These are phyloP conservation scores for Lactifluus rugatus DNA, from an alignment of 768 basidiomycete species.

Conservation along the genomic window DNA sequence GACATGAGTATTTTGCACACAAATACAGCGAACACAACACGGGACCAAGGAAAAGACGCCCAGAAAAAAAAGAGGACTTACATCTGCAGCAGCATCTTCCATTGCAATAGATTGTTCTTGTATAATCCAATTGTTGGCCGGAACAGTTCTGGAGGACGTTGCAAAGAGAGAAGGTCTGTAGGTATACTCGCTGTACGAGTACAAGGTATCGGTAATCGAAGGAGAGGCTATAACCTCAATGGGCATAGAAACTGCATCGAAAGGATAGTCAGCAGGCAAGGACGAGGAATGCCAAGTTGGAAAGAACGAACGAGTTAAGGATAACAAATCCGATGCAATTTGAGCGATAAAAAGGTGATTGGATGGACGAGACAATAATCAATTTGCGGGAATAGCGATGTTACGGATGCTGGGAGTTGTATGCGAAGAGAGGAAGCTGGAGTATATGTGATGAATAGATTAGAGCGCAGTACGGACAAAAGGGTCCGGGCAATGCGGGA, in stretches of 20 bases:
- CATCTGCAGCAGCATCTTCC: constrained; percentile 17
- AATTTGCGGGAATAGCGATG: constrained; percentile 35
- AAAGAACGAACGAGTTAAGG: constrained; percentile 37
- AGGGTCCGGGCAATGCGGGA: constrained; percentile 21
- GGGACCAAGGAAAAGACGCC: background rate
- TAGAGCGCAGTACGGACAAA: constrained; percentile 25
- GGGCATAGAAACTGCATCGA: constrained; percentile 49
- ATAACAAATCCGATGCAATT: constrained; percentile 40
- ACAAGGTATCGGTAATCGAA: constrained; percentile 35
- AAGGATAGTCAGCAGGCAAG: constrained; percentile 21
- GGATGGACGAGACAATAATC: constrained; percentile 39
- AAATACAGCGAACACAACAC: background rate
- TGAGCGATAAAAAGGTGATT: constrained; percentile 40
- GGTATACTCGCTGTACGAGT: constrained; percentile 28
- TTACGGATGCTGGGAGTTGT: constrained; percentile 28
- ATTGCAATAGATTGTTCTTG: constrained; percentile 30
- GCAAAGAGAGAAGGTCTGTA: constrained; percentile 27
- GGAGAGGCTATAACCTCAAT: constrained; percentile 49
- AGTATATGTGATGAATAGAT: constrained; percentile 19
- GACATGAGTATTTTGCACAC: constrained; percentile 11
- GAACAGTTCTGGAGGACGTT: constrained; percentile 23
- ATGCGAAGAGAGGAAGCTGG: constrained; percentile 18
- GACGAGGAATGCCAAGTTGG: constrained; percentile 17
- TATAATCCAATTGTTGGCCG: constrained; percentile 40
- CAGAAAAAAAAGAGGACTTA: constrained; percentile 7